A percentile compares a stretch with the other conserved stretches of the same genome.
These are phyloP conservation scores for Calonectria henricotiae DNA, from an alignment of 2,329 filamentous ascomycete genomes.

Conservation along the genomic window DNA sequence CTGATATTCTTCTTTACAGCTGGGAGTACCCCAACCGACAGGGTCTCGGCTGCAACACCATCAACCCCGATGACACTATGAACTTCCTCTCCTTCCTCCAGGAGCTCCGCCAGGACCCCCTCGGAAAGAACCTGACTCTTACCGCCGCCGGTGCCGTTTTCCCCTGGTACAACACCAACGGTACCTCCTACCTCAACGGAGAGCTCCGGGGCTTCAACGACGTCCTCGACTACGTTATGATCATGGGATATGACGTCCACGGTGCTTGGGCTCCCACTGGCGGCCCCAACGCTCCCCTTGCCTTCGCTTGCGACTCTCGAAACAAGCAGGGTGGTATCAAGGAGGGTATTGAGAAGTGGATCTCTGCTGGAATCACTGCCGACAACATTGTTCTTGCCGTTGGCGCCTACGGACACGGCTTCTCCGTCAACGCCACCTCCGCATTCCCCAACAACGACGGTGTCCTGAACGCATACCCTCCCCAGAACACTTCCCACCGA, in stretches of 20 bases:
- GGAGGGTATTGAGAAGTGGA: conserved; percentile 38
- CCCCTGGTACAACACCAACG: conserved; percentile 44
- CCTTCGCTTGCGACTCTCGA: conserved; percentile 36
- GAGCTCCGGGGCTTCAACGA: conserved; percentile 41
- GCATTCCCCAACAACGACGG: conserved; percentile 31
- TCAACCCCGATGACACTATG: conserved; percentile 44
- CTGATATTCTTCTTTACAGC: conserved; percentile 14
- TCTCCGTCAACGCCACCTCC: conserved; percentile 41
- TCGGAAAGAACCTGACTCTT: conserved; percentile 37
- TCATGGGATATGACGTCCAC: conserved; percentile 49
- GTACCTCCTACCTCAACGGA: conserved; percentile 29
- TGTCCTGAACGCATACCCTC: conserved; percentile 41
- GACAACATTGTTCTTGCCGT: conserved; percentile 42
- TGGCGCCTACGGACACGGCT: conserved; percentile 44
- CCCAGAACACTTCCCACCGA: conserved; percentile 43
- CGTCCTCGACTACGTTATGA: conserved; percentile 46
- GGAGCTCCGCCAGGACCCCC: conserved; percentile 41
- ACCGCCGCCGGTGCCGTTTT: conserved; percentile 44
- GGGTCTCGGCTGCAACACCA: conserved; percentile 47
- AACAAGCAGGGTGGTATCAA: conserved; percentile 44
- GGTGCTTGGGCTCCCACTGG: conserved; percentile 43
- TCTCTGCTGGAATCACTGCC: conserved; percentile 39
- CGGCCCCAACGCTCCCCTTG: conserved; percentile 42
- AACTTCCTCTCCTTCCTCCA: conserved; percentile 46
- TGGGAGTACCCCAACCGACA: conserved; percentile 49